Evolutionary conservation across 1,284 basidiomycete genomes (phyloP).

Genomic region (Wallemia ichthyophaga): DNA sequence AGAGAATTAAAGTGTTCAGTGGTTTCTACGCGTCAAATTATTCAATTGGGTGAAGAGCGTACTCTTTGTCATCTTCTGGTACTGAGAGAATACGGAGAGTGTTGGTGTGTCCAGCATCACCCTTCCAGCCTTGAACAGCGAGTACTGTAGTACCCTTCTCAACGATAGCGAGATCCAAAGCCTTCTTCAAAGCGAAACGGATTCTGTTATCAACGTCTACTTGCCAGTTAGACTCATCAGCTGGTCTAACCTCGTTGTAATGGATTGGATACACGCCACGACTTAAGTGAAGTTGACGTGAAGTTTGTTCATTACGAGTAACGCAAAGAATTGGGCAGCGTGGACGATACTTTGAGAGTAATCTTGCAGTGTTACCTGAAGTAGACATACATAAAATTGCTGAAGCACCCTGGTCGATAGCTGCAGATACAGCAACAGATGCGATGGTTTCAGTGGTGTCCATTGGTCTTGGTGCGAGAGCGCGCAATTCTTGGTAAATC

Average conservation of each 20-base stretch:
- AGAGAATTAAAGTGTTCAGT: neutral
- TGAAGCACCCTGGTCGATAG: conserved; percentile 72
- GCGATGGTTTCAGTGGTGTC: conserved; percentile 79
- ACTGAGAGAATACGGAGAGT: conserved; percentile 3
- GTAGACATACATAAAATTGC: conserved; percentile 93
- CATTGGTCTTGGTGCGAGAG: conserved; percentile 51
- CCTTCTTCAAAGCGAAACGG: conserved; percentile 64
- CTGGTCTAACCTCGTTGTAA: conserved; percentile 74
- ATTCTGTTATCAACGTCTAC: conserved; percentile 78
- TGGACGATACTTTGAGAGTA: conserved; percentile 91
- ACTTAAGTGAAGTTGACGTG: conserved; percentile 87
- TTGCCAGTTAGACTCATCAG: conserved; percentile 77
- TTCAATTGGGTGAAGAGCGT: neutral
- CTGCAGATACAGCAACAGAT: conserved; percentile 71
- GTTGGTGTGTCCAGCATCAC: conserved; percentile 61
- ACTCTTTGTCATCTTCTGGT: neutral
- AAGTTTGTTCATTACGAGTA: conserved; percentile 80
- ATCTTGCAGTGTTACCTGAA: conserved; percentile 65
- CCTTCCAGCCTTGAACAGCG: conserved; percentile 96
- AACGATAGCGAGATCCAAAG: conserved; percentile 64
- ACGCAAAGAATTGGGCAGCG: conserved; percentile 82
- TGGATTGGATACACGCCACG: conserved; percentile 92
- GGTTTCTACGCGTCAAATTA: neutral
- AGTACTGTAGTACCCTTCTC: conserved; percentile 67
- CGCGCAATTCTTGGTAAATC: conserved; percentile 59